These are phyloP conservation scores for Paramarasmius palmivorus DNA, from an alignment of 1,284 basidiomycete species.

Conservation along the genomic window DNA sequence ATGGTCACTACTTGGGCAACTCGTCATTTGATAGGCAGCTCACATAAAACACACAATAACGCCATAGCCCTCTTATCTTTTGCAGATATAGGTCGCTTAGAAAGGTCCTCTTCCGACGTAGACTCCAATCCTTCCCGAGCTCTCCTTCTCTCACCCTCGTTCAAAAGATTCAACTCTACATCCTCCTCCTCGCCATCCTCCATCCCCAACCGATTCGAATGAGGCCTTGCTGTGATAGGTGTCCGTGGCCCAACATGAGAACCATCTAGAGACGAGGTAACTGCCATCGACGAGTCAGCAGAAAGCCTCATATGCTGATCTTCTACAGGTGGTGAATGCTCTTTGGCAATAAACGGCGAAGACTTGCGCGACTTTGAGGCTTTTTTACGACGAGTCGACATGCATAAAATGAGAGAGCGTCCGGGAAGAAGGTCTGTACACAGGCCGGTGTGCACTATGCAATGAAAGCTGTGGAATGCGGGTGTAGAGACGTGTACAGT, in stretches of 20 bases:
- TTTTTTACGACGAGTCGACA: constrained; percentile 32
- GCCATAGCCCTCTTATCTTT: constrained; percentile 87
- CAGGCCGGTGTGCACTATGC: background rate
- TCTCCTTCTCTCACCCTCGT: constrained; percentile 53
- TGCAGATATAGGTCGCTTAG: constrained; percentile 55
- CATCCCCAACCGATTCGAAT: constrained; percentile 22
- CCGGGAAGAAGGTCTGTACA: background rate
- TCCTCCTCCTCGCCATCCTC: constrained; percentile 54
- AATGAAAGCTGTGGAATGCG: background rate
- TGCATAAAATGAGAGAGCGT: constrained; percentile 14
- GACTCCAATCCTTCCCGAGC: constrained; percentile 44
- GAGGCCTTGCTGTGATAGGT: constrained; percentile 44
- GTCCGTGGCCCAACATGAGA: constrained; percentile 68
- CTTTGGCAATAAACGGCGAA: constrained; percentile 24
- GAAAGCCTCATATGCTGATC: constrained; percentile 28
- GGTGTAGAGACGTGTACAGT: too few species aligned
- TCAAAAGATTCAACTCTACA: constrained; percentile 65
- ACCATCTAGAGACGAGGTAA: constrained; percentile 58
- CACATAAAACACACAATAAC: constrained; percentile 87
- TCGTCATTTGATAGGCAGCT: constrained; percentile 34
- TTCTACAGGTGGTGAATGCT: constrained; percentile 33
- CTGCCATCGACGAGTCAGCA: constrained; percentile 29
- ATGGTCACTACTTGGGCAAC: constrained; percentile 17
- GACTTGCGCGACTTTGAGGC: constrained; percentile 23
- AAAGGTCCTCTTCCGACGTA: constrained; percentile 29